Conservation (phyloP, 305 asterid species). For the Solanum hybrid region DNA sequence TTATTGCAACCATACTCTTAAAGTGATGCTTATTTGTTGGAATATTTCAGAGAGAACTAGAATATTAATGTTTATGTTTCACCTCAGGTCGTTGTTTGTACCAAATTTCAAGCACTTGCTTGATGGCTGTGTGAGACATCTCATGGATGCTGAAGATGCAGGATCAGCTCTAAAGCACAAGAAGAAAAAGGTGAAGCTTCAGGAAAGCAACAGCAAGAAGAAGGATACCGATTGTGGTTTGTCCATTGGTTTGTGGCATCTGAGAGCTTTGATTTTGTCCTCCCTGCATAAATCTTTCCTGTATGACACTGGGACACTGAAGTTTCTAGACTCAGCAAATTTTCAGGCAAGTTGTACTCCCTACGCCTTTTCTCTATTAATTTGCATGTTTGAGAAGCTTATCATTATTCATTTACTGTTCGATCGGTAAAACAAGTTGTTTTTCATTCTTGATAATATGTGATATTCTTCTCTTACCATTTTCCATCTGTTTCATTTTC, state of each 20-base stretch:
- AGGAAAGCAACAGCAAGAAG: conserved; percentile 14
- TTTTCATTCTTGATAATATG: neutral
- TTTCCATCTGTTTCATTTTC: neutral
- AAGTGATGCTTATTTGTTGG: neutral
- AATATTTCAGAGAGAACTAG: neutral
- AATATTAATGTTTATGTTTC: neutral
- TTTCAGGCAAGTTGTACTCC: conserved; percentile 52
- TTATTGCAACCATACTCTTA: neutral
- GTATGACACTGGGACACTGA: conserved; percentile 58
- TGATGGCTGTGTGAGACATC: conserved; percentile 66
- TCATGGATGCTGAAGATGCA: conserved; percentile 33
- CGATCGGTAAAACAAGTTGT: neutral
- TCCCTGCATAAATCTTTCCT: conserved; percentile 75
- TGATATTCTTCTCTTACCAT: conserved; percentile 1
- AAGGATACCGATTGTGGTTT: conserved; percentile 29
- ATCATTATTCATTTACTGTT: neutral
- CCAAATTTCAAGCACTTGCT: conserved; percentile 83
- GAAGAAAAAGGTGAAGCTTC: conserved; percentile 67
- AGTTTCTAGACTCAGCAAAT: conserved; percentile 57
- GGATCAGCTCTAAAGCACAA: conserved; percentile 26
- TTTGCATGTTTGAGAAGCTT: neutral
- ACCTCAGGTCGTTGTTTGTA: conserved; percentile 67
- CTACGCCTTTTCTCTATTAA: neutral
- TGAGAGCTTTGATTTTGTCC: conserved; percentile 58
- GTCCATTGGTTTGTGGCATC: conserved; percentile 59